Evolutionary conservation across 129 eudicot genomes (phyloP).

Genomic region (Solidago caesia): DNA sequence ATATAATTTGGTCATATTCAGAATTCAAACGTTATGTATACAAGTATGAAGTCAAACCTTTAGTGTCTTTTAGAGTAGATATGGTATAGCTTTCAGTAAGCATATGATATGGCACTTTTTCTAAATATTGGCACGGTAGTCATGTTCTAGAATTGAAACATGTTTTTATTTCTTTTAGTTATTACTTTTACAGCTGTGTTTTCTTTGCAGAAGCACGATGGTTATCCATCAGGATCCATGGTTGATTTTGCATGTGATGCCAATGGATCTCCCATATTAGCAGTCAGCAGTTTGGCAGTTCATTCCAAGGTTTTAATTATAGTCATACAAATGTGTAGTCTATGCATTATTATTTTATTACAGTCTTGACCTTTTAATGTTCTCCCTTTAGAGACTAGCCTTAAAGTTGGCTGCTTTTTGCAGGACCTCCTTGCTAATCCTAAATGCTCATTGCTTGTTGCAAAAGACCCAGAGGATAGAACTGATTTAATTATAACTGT

Average conservation of each 20-base stretch:
- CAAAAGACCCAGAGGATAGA: constrained; percentile 93
- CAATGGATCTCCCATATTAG: constrained; percentile 78
- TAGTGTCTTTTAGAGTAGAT: constrained; percentile 2
- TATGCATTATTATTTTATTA: background rate
- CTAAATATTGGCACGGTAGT: background rate
- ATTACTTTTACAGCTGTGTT: background rate
- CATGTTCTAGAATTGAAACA: background rate
- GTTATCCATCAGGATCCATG: constrained; percentile 95
- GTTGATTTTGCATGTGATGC: constrained; percentile 97
- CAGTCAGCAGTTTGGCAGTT: constrained; percentile 95
- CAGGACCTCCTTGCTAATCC: constrained; percentile 91
- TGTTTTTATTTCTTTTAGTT: background rate
- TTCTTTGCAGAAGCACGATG: constrained; percentile 69
- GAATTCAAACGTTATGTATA: background rate
- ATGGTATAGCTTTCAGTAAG: background rate
- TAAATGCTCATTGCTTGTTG: constrained; percentile 88
- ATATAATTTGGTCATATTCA: background rate
- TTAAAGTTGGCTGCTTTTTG: constrained; percentile 35
- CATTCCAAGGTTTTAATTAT: constrained; percentile 69
- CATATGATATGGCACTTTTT: background rate
- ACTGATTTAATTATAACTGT: constrained; percentile 80
- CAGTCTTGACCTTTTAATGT: background rate
- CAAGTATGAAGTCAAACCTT: constrained; percentile 3
- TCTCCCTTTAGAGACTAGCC: constrained; percentile 15
- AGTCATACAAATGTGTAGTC: constrained; percentile 11